A percentile compares a stretch with the other conserved stretches of the same genome.
phyloP scores from a whole-genome alignment of 768 basidiomycete species.

The Suillus cothurnatus region DNA sequence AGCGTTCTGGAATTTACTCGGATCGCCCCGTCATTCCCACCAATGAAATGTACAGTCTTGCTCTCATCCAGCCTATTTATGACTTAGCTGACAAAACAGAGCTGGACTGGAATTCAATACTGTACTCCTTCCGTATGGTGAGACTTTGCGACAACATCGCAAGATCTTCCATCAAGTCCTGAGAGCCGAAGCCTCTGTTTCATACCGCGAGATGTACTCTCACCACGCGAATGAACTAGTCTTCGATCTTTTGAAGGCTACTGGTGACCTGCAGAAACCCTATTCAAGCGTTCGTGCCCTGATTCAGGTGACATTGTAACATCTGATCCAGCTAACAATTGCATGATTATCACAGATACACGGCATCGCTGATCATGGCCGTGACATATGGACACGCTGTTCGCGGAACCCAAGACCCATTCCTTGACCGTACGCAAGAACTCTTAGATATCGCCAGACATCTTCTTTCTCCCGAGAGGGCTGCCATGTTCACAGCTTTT shows the following conservation, averaged over 20 bases:
- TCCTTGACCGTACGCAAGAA: conserved; percentile 24
- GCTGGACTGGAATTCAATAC: conserved; percentile 29
- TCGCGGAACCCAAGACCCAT: conserved; percentile 18
- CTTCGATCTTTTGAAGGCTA: conserved; percentile 14
- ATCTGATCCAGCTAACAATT: not conserved
- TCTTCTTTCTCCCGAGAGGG: conserved; percentile 9
- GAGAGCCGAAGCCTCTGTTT: conserved; percentile 14
- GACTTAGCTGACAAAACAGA: conserved; percentile 11
- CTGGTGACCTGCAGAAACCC: conserved; percentile 16
- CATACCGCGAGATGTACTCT: conserved; percentile 16
- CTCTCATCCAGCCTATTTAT: no score
- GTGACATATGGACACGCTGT: conserved; percentile 25
- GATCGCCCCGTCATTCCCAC: conserved; percentile 6
- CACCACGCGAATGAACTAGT: conserved; percentile 13
- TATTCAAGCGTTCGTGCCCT: conserved; percentile 19
- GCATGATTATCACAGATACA: conserved; percentile 15
- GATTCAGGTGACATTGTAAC: not conserved
- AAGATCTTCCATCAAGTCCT: conserved; percentile 21
- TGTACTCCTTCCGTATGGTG: conserved; percentile 23
- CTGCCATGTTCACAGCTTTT: conserved; percentile 9
- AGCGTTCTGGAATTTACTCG: conserved; percentile 8
- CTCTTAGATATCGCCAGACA: conserved; percentile 17
- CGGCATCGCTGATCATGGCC: conserved; percentile 32
- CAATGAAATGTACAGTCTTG: not conserved
- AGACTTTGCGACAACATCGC: conserved; percentile 20